These are phyloP conservation scores for Lactifluus piperatus DNA, from an alignment of 768 basidiomycete genomes.

Conservation along the genomic window DNA sequence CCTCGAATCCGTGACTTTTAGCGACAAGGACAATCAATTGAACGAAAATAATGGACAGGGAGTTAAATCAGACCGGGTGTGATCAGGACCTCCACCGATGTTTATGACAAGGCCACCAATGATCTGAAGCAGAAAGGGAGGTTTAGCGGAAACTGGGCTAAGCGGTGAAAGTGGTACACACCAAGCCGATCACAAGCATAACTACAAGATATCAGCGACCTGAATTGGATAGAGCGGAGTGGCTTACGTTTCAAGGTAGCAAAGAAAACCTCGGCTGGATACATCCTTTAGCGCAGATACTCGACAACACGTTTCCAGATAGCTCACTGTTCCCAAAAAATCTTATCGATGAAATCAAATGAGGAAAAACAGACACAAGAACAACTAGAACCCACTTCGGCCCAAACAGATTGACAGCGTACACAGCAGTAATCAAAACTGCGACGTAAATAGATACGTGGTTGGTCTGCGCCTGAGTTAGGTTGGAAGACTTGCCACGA, in stretches of 20 bases:
- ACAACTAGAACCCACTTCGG: neutral
- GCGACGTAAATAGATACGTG: slow-evolving; percentile 15
- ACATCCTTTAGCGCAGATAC: neutral
- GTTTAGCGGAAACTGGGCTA: neutral
- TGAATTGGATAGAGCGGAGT: neutral
- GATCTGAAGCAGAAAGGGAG: neutral
- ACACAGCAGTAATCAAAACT: slow-evolving; percentile 7
- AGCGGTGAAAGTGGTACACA: neutral
- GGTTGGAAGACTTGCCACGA: neutral
- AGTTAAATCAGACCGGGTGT: slow-evolving; percentile 9
- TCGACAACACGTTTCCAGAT: neutral
- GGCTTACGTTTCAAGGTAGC: slow-evolving; percentile 18
- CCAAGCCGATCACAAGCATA: slow-evolving; percentile 20
- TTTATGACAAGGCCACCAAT: slow-evolving; percentile 18
- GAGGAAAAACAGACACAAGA: neutral
- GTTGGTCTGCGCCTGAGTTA: neutral
- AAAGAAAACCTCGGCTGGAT: slow-evolving; percentile 16
- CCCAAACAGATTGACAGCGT: slow-evolving; percentile 14
- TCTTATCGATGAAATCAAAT: neutral
- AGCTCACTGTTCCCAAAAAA: slow-evolving; percentile 16
- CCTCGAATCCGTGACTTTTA: slow-evolving; percentile 18
- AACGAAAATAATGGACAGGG: neutral
- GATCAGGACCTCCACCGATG: slow-evolving; percentile 19
- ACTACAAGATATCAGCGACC: slow-evolving; percentile 8
- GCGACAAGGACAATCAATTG: neutral